Evolutionary conservation across 176 grass and related monocot species (phyloP), one percentile per base, ranked within the genome.

Genomic region (Chloris gayana): DNA sequence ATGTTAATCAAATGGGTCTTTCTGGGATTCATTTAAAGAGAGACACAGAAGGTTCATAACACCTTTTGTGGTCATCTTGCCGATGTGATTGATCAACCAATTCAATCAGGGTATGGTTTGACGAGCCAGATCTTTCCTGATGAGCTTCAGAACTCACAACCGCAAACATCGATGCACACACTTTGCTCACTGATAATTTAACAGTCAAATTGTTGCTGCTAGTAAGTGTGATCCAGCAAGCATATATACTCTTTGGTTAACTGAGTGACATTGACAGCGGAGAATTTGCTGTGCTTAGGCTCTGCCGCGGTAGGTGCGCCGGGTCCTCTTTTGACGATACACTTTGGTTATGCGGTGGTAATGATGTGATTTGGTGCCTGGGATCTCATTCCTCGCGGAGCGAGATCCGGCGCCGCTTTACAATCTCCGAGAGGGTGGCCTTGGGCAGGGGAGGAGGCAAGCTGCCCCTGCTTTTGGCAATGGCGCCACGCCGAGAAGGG

Each of bases 301-400:
- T n/a, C n/a, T n/a, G n/a, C 70, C 4, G 25, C 14, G 69, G 42
- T 13, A 17, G 64, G 64, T 75, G 70, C 71, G 62, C 64, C 59
- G 29, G n/a, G 70, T 49, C 22, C 56, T 65, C 22, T 45, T 76
- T 64, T 63, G 29, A 19, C 8, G 67, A 68, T 73, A 46, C 64
- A 44, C 41, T 44, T 77, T 29, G 68, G 64, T 75, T 85, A 31
- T 30, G 56, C 76, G 64, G 56, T 85, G 64, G 27, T 66, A 54
- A 76, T 63, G 72, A 81, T 59, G 77, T 71, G 67, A 85, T 85
- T 70, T 78, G 67, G 58, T 78, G 67, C 66, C 83, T 59, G 47
- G 58, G 78, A 89, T 85, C 73, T 67, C 49, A 61, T 85, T 89
- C 87, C 21, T n/a, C n/a, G n/a, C n/a, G n/a, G 1, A 3, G 26